Evolutionary conservation across 345 rosid species (phyloP).

Genomic region (Passiflora organensis): DNA sequence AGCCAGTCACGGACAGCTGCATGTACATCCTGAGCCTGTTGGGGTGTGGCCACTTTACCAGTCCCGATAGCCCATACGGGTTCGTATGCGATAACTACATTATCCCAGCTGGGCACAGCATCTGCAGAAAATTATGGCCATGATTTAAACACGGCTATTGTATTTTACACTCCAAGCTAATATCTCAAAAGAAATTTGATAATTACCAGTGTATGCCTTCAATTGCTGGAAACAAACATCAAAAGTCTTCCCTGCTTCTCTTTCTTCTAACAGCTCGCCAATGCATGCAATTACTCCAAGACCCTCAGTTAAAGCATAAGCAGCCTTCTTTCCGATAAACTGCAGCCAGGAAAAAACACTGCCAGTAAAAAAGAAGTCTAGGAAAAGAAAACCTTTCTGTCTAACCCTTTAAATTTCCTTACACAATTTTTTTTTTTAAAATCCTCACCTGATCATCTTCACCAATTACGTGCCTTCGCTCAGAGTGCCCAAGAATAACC

Average conservation of each 20-base stretch:
- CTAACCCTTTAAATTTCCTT: background rate
- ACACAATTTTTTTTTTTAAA: slow-evolving; percentile 1
- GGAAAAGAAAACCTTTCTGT: too few species aligned
- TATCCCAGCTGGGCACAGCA: slow-evolving; percentile 87
- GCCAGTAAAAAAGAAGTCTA: background rate
- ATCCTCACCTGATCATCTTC: slow-evolving; percentile 76
- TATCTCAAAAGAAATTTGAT: background rate
- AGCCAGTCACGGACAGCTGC: slow-evolving; percentile 91
- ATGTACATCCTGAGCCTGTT: slow-evolving; percentile 96
- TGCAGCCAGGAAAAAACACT: slow-evolving; percentile 26
- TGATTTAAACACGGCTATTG: slow-evolving; percentile 2
- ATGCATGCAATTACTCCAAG: slow-evolving; percentile 95
- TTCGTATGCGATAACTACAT: slow-evolving; percentile 87
- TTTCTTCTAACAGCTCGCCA: slow-evolving; percentile 77
- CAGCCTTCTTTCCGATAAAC: slow-evolving; percentile 98
- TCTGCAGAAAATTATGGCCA: slow-evolving; percentile 35
- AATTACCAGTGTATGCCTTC: slow-evolving; percentile 78
- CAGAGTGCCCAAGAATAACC: slow-evolving; percentile 98
- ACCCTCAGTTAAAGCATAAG: slow-evolving; percentile 78
- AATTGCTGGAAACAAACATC: slow-evolving; percentile 87
- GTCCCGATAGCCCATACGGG: slow-evolving; percentile 99
- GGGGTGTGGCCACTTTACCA: slow-evolving; percentile 92
- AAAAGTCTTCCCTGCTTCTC: slow-evolving; percentile 95
- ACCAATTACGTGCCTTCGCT: slow-evolving; percentile 88
- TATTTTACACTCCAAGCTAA: slow-evolving; percentile 2